These are phyloP conservation scores for Crepidotus variabilis DNA, from an alignment of 768 basidiomycete genomes.

Conservation along the genomic window DNA sequence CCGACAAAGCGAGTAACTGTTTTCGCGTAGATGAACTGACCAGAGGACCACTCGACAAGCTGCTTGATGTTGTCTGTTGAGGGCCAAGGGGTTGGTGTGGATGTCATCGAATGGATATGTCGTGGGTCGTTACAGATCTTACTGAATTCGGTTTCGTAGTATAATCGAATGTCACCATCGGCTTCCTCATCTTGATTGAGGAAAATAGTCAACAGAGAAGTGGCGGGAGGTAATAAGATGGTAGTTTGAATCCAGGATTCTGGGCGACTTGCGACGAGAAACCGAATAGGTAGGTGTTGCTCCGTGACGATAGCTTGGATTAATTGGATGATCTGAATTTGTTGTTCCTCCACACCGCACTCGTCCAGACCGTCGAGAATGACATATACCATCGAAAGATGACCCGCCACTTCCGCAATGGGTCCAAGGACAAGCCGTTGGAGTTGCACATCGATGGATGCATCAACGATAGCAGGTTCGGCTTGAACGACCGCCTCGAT, in stretches of 20 bases:
- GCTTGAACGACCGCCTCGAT: constrained; percentile 1
- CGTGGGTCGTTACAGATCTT: constrained; percentile 3
- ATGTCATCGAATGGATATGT: no score
- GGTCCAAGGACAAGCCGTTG: constrained; percentile 5
- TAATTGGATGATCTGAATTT: background rate
- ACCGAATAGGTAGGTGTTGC: constrained; percentile 1
- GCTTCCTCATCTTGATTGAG: no score
- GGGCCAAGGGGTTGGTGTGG: constrained; percentile 9
- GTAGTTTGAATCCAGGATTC: no score
- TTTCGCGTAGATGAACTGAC: no score
- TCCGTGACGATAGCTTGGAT: background rate
- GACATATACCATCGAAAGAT: background rate
- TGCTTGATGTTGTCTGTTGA: background rate
- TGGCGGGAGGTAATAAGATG: background rate
- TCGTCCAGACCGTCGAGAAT: no score
- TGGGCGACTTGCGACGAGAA: constrained; percentile 10
- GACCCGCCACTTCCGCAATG: background rate
- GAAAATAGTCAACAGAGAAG: background rate
- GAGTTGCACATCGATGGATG: constrained; percentile 6
- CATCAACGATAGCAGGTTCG: constrained; percentile 4
- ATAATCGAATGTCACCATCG: no score
- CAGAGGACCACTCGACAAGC: constrained; percentile 13
- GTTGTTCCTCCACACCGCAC: no score
- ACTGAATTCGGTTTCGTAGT: no score
- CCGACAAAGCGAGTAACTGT: no score